Evolutionary conservation across 129 eudicot genomes (phyloP).

Genomic region (Flaveria ramosissima): DNA sequence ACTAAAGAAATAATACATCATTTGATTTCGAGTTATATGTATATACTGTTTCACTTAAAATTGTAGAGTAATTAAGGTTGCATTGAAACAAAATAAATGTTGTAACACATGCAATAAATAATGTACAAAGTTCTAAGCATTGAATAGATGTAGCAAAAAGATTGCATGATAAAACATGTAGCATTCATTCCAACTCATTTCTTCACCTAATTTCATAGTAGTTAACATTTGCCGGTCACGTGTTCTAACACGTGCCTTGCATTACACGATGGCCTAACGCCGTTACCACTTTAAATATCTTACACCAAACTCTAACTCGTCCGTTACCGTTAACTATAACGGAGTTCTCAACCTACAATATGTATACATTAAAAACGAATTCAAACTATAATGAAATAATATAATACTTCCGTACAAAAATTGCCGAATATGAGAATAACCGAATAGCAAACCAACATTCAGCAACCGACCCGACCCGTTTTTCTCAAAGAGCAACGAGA

Average conservation of each 20-base stretch:
- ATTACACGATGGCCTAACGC: slow-evolving; percentile 28
- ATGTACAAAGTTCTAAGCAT: slow-evolving; percentile 36
- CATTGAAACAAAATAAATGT: not conserved
- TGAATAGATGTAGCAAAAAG: slow-evolving; percentile 36
- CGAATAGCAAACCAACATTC: not conserved
- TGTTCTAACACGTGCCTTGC: slow-evolving; percentile 39
- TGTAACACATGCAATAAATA: slow-evolving; percentile 30
- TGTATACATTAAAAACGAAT: slow-evolving; percentile 35
- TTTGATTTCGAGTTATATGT: not conserved
- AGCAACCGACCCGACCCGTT: slow-evolving; percentile 15
- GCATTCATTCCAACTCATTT: slow-evolving; percentile 59
- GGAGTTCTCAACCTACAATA: slow-evolving; percentile 33
- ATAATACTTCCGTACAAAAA: slow-evolving; percentile 39
- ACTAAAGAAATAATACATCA: not conserved
- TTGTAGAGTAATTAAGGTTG: not conserved
- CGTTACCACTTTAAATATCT: slow-evolving; percentile 11
- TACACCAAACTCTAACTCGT: slow-evolving; percentile 32
- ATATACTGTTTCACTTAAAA: not conserved
- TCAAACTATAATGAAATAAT: slow-evolving; percentile 1
- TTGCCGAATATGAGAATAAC: too few species aligned
- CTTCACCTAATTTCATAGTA: slow-evolving; percentile 59
- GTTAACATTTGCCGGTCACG: slow-evolving; percentile 38
- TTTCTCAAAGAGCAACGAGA: slow-evolving; percentile 46
- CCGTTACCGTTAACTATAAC: slow-evolving; percentile 44
- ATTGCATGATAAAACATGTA: slow-evolving; percentile 42